A percentile compares a stretch with the other conserved stretches of the same genome.
Conservation (phyloP, 495 filamentous ascomycete species). For the Annulohypoxylon moriforme region DNA sequence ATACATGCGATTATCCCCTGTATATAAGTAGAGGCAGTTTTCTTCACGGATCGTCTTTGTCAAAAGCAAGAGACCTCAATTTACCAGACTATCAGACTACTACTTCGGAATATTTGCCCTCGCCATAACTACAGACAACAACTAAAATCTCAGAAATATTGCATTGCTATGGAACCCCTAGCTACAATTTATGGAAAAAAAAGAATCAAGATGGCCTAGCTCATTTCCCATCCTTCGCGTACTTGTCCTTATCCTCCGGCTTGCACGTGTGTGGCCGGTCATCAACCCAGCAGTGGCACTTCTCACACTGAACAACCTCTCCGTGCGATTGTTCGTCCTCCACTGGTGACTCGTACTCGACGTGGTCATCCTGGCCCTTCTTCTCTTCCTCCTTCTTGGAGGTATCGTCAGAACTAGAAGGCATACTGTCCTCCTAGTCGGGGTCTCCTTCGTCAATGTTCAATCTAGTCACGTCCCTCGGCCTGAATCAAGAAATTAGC, state of each 20-base stretch:
- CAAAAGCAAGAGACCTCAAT: not conserved
- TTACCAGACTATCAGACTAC: not conserved
- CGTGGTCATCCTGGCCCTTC: not conserved
- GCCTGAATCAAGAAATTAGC: not conserved
- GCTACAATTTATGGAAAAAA: not conserved
- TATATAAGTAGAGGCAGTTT: too few species aligned
- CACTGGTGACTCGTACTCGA: not conserved
- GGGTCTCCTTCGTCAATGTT: not conserved
- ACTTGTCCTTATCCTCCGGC: conserved; percentile 24
- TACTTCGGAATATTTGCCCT: too few species aligned
- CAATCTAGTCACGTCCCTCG: not conserved
- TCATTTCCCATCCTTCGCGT: not conserved
- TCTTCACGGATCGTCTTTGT: too few species aligned
- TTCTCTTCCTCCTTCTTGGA: not conserved
- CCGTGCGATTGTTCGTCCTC: not conserved
- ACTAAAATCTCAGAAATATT: too few species aligned
- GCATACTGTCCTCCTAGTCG: not conserved
- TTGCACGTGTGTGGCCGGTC: conserved; percentile 14
- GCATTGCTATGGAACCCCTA: not conserved
- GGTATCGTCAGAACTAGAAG: not conserved
- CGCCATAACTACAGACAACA: too few species aligned
- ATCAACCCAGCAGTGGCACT: conserved; percentile 25
- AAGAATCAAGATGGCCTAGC: not conserved
- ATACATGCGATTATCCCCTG: too few species aligned
- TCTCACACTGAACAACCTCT: conserved; percentile 6